Conservation (phyloP, 2,329 filamentous ascomycete species). For the Simplicillium sp. region DNA sequence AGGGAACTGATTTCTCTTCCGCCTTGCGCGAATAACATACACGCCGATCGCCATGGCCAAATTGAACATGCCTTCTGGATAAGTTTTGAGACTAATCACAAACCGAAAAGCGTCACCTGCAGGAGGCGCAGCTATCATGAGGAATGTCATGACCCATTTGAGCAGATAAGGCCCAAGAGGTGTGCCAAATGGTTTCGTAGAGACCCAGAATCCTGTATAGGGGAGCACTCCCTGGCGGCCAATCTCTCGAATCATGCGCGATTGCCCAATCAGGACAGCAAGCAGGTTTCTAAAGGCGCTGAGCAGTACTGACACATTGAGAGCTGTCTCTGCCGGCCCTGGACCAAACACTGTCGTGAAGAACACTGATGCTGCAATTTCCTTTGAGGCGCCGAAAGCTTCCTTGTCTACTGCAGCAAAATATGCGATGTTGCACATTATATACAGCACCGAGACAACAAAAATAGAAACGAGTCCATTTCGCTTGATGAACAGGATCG, state of each 20-base stretch:
- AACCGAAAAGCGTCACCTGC: slow-evolving; percentile 58
- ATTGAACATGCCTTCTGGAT: slow-evolving; percentile 49
- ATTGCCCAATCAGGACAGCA: slow-evolving; percentile 43
- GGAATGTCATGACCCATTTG: slow-evolving; percentile 45
- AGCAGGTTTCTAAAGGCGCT: slow-evolving; percentile 51
- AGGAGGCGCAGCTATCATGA: slow-evolving; percentile 52
- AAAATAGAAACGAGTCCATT: slow-evolving; percentile 39
- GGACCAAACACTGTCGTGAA: slow-evolving; percentile 49
- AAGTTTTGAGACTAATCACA: slow-evolving; percentile 49
- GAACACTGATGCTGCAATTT: slow-evolving; percentile 48
- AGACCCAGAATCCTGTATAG: slow-evolving; percentile 52
- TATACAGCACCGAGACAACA: slow-evolving; percentile 43
- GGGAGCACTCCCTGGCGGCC: slow-evolving; percentile 53
- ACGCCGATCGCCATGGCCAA: slow-evolving; percentile 48
- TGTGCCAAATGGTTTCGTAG: slow-evolving; percentile 53
- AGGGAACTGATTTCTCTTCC: slow-evolving; percentile 38
- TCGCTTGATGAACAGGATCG: slow-evolving; percentile 42
- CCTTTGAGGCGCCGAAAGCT: slow-evolving; percentile 40
- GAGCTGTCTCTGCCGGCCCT: slow-evolving; percentile 34
- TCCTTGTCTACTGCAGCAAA: slow-evolving; percentile 46
- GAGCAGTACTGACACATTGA: slow-evolving; percentile 48
- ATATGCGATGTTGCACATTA: slow-evolving; percentile 52
- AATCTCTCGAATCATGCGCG: slow-evolving; percentile 49
- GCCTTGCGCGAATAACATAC: slow-evolving; percentile 44
- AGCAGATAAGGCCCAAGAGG: slow-evolving; percentile 49